phyloP scores from a whole-genome alignment of 2,329 filamentous ascomycete genomes.

The Pseudogymnoascus sp. region DNA sequence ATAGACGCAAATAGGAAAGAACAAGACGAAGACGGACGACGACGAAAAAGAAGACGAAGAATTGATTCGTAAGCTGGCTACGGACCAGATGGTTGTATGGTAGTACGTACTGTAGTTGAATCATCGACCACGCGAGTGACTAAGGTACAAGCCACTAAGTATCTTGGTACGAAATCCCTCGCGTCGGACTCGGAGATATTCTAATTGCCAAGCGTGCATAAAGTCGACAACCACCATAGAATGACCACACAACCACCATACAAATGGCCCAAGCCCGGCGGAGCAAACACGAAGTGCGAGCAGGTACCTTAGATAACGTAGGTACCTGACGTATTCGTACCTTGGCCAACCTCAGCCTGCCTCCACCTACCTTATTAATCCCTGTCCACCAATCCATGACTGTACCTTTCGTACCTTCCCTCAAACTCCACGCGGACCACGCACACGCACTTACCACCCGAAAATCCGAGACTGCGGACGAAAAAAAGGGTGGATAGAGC shows the following conservation, averaged over 20 bases:
- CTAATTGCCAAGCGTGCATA: not conserved
- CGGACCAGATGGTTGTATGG: not conserved
- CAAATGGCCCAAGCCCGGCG: not conserved
- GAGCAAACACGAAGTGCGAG: not conserved
- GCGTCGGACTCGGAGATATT: not conserved
- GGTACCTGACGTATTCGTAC: not conserved
- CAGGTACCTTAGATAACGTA: not conserved
- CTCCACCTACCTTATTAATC: no score
- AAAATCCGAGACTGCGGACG: constrained; percentile 1
- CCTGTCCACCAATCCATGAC: no score
- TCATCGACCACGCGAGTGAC: no score
- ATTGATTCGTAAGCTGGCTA: not conserved
- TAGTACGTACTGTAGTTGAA: no score
- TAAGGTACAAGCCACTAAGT: not conserved
- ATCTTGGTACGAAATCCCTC: not conserved
- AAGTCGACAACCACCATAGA: no score
- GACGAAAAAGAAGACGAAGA: not conserved
- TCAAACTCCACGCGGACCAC: not conserved
- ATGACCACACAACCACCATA: not conserved
- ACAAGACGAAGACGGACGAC: no score
- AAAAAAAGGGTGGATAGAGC: no score
- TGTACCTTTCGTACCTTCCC: no score
- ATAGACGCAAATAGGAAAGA: not conserved
- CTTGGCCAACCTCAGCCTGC: not conserved
- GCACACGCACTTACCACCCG: not conserved